Evolutionary conservation across 345 rosid genomes (phyloP), one percentile per base, ranked within the genome.

Genomic region (Eucalyptus polyanthemos): DNA sequence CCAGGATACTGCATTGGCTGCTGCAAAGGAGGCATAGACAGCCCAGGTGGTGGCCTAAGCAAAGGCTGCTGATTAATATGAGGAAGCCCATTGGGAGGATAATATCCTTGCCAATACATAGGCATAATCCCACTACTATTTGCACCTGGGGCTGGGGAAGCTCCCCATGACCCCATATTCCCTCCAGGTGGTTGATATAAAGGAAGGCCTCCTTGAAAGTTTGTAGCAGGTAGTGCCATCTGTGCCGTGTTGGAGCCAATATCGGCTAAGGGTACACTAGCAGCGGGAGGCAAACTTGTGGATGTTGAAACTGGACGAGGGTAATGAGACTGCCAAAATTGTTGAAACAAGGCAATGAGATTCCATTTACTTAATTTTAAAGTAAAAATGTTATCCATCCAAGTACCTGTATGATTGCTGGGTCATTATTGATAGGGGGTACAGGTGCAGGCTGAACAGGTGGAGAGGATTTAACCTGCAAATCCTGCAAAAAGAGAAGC

Each of bases 31-130:
- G 96, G 95, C 95, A 97, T 92, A 62, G 97, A 91, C 88, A 95
- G 69, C 87, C 97, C 99, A 69, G 94, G 97, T 69, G 97, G 96
- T 21, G 99, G 95, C 51, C 94, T 94, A 91, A 96, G 95, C 90
- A 95, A 89, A 91, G 99, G 89, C 90, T 96, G 99, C 89, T 97
- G 99, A 89, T 93, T 99, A 93, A 97, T 31, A 88, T 96, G 98
- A 24, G 96, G 96, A 90, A 95, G 94, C 89, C 97, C 99, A 92
- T 92, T 96, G 83, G 98, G 96, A 25, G 90, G 92, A 94, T 96
- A 97, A 92, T 94, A 97, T 67, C 98, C 97, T 91, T 92, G 99
- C 99, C 99, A 97, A 92, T 96, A 97, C 95, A 97, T 94, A 34
- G 97, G 99, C 94, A 96, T 92, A 90, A 96, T 95, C 72, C 97